Percentiles rank a stretch among this genome's conserved stretches.
Evolutionary conservation across 2,329 filamentous ascomycete species (phyloP).

Genomic region (Coniella vitis): DNA sequence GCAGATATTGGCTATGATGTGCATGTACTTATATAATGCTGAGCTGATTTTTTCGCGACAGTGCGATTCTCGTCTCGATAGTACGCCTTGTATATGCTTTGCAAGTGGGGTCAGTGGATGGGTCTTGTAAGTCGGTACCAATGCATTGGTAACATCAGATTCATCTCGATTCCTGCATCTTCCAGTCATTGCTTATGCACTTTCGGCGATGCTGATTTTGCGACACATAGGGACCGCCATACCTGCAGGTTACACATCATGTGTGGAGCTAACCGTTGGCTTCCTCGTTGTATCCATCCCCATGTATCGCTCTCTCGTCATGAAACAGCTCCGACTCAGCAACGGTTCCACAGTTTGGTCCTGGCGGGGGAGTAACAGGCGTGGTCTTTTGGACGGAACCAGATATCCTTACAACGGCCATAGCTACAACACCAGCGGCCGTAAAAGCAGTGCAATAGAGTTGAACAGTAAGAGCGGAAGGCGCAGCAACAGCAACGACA

Average conservation of each 20-base stretch:
- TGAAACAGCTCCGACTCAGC: background rate
- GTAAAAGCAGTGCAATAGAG: background rate
- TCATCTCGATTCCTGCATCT: no score
- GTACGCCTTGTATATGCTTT: background rate
- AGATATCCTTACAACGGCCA: background rate
- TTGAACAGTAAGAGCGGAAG: background rate
- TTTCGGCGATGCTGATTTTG: no score
- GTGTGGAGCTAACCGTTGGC: constrained; percentile 1
- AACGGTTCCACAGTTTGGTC: background rate
- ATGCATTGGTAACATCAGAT: no score
- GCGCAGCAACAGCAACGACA: background rate
- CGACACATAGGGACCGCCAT: constrained; percentile 4
- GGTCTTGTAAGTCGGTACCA: no score
- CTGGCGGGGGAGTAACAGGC: background rate
- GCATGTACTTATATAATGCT: background rate
- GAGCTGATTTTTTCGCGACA: background rate
- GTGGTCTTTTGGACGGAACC: background rate
- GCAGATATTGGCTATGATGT: background rate
- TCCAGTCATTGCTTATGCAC: no score
- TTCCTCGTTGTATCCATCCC: constrained; percentile 11
- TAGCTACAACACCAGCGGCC: background rate
- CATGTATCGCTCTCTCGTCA: background rate
- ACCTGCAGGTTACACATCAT: constrained; percentile 3
- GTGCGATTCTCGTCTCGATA: background rate
- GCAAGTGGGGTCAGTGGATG: no score